Evolutionary conservation across 768 basidiomycete species (phyloP).

Genomic region (Mycena olivaceomarginata): DNA sequence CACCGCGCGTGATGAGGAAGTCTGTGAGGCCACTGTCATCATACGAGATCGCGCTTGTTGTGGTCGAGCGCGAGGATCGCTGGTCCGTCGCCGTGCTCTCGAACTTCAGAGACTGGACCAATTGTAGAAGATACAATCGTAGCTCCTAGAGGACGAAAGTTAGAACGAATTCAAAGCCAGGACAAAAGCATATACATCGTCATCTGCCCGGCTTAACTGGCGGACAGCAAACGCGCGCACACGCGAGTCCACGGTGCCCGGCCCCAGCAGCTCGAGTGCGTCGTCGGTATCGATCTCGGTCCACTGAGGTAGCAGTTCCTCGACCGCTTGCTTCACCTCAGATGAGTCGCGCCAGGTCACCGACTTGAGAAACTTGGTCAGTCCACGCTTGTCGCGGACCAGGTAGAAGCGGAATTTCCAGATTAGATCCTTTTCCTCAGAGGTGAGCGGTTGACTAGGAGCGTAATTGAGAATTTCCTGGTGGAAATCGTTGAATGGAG

Average conservation of each 20-base stretch:
- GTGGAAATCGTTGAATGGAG: not conserved
- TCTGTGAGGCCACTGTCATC: slow-evolving; percentile 96
- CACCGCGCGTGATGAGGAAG: slow-evolving; percentile 91
- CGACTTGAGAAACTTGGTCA: slow-evolving; percentile 98
- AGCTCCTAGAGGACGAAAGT: slow-evolving; percentile 79
- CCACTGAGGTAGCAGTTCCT: slow-evolving; percentile 96
- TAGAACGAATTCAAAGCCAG: slow-evolving; percentile 7
- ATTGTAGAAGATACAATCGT: slow-evolving; percentile 92
- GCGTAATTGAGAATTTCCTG: slow-evolving; percentile 95
- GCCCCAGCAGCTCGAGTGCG: slow-evolving; percentile 95
- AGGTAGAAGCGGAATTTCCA: slow-evolving; percentile 99
- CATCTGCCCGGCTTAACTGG: slow-evolving; percentile 93
- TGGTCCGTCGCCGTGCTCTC: slow-evolving; percentile 90
- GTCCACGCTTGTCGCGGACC: slow-evolving; percentile 91
- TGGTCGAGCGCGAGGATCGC: slow-evolving; percentile 80
- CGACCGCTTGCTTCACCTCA: slow-evolving; percentile 98
- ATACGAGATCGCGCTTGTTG: slow-evolving; percentile 84
- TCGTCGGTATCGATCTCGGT: slow-evolving; percentile 98
- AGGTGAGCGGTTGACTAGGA: slow-evolving; percentile 89
- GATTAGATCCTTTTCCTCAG: slow-evolving; percentile 96
- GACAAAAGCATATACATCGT: slow-evolving; percentile 79
- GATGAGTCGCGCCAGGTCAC: slow-evolving; percentile 98
- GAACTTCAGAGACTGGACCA: slow-evolving; percentile 98
- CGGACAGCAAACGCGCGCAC: slow-evolving; percentile 96
- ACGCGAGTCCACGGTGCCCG: slow-evolving; percentile 91